Conservation (phyloP, 2,329 filamentous ascomycete genomes). For the Elsinoe perseae region DNA sequence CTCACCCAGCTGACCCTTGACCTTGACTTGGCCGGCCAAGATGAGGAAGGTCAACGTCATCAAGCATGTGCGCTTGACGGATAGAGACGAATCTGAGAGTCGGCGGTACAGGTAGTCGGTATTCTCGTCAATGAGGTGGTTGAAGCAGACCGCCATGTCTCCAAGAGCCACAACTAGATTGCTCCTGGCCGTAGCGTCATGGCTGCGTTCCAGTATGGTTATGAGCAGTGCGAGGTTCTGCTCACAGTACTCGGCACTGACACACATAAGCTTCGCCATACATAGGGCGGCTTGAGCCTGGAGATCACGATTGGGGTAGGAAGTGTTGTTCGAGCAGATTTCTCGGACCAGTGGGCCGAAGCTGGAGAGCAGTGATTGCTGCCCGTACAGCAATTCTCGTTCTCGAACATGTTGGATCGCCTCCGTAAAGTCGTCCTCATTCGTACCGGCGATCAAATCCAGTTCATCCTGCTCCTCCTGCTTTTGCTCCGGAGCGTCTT, state of each 20-base stretch:
- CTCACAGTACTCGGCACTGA: conserved; percentile 94
- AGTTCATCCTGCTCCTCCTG: conserved; percentile 73
- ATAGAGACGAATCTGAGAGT: conserved; percentile 77
- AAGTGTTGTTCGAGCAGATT: conserved; percentile 89
- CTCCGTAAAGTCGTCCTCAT: conserved; percentile 86
- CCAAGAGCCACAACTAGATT: conserved; percentile 96
- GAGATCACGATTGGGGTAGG: conserved; percentile 79
- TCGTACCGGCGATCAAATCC: conserved; percentile 93
- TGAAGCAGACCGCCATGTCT: conserved; percentile 99
- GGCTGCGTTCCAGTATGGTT: conserved; percentile 92
- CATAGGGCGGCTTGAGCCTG: conserved; percentile 92
- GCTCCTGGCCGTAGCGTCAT: conserved; percentile 84
- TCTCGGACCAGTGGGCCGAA: conserved; percentile 90
- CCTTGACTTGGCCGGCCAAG: conserved; percentile 94
- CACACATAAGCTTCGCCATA: conserved; percentile 97
- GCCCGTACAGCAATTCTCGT: conserved; percentile 73
- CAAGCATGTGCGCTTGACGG: conserved; percentile 91
- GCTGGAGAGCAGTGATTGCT: conserved; percentile 73
- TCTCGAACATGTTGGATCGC: conserved; percentile 79
- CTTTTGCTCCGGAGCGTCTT: conserved; percentile 44
- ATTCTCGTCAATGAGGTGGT: conserved; percentile 97
- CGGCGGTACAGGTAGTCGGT: conserved; percentile 95
- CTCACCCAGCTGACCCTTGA: conserved; percentile 95
- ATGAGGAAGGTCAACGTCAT: conserved; percentile 99
- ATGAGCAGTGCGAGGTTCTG: conserved; percentile 85